Evolutionary conservation across 805 yeast species (phyloP).

Genomic region (Kluyveromyces aestuarii): DNA sequence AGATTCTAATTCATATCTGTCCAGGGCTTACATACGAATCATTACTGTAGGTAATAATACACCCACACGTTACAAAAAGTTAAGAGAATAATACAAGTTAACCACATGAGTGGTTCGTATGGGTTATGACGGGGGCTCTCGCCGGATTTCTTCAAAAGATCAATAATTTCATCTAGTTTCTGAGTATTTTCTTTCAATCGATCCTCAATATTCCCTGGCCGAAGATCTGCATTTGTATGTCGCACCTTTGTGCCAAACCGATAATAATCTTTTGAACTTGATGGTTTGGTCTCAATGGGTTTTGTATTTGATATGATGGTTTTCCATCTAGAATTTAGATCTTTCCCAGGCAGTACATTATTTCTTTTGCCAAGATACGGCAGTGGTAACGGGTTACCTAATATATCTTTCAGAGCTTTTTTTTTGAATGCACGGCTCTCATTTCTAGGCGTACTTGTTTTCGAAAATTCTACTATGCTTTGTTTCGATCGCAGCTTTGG

Average conservation of each 20-base stretch:
- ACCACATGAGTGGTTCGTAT: slow-evolving; percentile 13
- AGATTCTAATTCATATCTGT: background rate
- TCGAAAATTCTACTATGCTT: slow-evolving; percentile 8
- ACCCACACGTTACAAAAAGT: slow-evolving; percentile 20
- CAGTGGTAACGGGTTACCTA: slow-evolving; percentile 34
- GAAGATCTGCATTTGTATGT: background rate
- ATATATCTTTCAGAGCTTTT: slow-evolving; percentile 7
- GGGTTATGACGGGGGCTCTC: background rate
- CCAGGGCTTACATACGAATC: background rate
- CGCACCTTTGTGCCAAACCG: background rate
- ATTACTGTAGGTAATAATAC: slow-evolving; percentile 18
- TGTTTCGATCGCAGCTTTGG: slow-evolving; percentile 17
- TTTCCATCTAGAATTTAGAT: slow-evolving; percentile 5
- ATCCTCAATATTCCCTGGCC: background rate
- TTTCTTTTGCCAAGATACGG: slow-evolving; percentile 21
- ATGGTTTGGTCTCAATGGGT: background rate
- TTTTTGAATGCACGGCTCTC: background rate
- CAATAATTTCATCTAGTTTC: slow-evolving; percentile 21
- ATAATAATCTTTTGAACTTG: background rate
- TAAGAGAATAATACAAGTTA: slow-evolving; percentile 24
- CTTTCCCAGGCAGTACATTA: background rate
- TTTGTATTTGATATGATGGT: slow-evolving; percentile 4
- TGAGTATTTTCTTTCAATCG: slow-evolving; percentile 10
- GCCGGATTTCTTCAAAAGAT: slow-evolving; percentile 8
- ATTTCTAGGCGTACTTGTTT: background rate